Conservation (phyloP, 768 basidiomycete genomes). For the Calocera cornea region DNA sequence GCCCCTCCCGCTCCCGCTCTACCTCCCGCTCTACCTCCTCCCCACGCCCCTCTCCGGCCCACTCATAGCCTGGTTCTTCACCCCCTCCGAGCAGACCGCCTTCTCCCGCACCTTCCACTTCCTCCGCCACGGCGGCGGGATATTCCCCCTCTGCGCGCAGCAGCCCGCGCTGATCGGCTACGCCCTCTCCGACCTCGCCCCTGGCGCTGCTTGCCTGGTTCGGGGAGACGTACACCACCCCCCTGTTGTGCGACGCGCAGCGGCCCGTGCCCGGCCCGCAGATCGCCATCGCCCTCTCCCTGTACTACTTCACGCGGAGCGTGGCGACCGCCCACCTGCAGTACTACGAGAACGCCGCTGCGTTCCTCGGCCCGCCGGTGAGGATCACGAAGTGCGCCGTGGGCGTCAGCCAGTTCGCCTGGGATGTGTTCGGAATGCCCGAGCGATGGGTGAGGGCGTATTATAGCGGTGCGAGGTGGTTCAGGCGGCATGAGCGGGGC, state of each 20-base stretch:
- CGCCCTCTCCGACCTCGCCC: slow-evolving; percentile 19
- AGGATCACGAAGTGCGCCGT: too few species aligned
- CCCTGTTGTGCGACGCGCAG: neutral
- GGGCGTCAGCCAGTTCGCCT: too few species aligned
- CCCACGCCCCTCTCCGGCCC: neutral
- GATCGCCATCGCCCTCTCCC: slow-evolving; percentile 18
- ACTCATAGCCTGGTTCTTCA: too few species aligned
- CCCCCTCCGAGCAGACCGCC: too few species aligned
- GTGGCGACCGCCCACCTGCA: slow-evolving; percentile 16
- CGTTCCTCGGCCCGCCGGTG: too few species aligned
- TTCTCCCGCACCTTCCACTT: too few species aligned
- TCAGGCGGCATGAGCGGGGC: too few species aligned
- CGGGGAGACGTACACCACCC: slow-evolving; percentile 14
- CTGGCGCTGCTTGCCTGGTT: slow-evolving; percentile 20
- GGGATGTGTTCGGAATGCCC: too few species aligned
- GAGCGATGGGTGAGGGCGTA: too few species aligned
- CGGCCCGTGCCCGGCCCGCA: slow-evolving; percentile 3
- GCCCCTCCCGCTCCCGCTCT: neutral
- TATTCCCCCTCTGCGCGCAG: neutral
- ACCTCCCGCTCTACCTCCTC: neutral
- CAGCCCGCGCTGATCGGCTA: slow-evolving; percentile 20
- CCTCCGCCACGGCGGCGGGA: too few species aligned
- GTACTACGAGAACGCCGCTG: slow-evolving; percentile 13
- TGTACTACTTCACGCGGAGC: slow-evolving; percentile 19
- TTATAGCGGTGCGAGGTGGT: too few species aligned